These are phyloP conservation scores for Silene latifolia DNA, from an alignment of 148 eudicot species.

Conservation along the genomic window DNA sequence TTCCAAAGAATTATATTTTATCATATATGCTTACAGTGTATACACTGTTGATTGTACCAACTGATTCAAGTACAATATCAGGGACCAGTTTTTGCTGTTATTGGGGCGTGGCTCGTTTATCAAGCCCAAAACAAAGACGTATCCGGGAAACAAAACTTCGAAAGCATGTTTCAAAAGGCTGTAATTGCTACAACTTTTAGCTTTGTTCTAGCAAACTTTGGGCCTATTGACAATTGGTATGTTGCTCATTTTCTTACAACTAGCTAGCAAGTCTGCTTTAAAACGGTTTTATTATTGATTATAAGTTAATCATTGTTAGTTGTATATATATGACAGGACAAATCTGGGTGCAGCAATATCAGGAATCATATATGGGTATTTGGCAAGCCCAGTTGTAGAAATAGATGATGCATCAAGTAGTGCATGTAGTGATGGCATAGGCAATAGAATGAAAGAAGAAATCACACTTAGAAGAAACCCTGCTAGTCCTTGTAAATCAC, in stretches of 20 bases:
- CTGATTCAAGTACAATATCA: slow-evolving; percentile 15
- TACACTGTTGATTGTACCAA: background rate
- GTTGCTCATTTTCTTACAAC: slow-evolving; percentile 3
- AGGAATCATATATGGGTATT: slow-evolving; percentile 58
- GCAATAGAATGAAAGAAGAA: slow-evolving; percentile 35
- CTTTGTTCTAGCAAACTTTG: slow-evolving; percentile 54
- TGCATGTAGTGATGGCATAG: slow-evolving; percentile 30
- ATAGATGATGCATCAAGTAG: slow-evolving; percentile 35
- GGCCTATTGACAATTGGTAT: slow-evolving; percentile 80
- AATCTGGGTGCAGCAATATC: slow-evolving; percentile 56
- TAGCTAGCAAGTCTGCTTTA: background rate
- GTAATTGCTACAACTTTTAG: slow-evolving; percentile 50
- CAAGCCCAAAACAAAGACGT: slow-evolving; percentile 63
- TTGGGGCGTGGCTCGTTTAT: slow-evolving; percentile 83
- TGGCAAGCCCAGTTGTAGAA: slow-evolving; percentile 50
- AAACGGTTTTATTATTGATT: too few relatives aligned
- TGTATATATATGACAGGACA: slow-evolving; percentile 43
- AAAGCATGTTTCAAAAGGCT: slow-evolving; percentile 63
- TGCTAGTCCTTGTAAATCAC: slow-evolving; percentile 62
- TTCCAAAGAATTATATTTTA: too few relatives aligned
- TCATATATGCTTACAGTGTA: too few relatives aligned
- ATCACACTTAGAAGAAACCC: slow-evolving; percentile 36
- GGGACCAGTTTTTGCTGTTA: slow-evolving; percentile 77
- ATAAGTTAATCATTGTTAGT: background rate
- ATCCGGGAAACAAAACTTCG: slow-evolving; percentile 34